A percentile compares a stretch with the other conserved stretches of the same genome.
Conservation (phyloP, 2,329 filamentous ascomycete genomes). For the Fusarium lateritium region DNA sequence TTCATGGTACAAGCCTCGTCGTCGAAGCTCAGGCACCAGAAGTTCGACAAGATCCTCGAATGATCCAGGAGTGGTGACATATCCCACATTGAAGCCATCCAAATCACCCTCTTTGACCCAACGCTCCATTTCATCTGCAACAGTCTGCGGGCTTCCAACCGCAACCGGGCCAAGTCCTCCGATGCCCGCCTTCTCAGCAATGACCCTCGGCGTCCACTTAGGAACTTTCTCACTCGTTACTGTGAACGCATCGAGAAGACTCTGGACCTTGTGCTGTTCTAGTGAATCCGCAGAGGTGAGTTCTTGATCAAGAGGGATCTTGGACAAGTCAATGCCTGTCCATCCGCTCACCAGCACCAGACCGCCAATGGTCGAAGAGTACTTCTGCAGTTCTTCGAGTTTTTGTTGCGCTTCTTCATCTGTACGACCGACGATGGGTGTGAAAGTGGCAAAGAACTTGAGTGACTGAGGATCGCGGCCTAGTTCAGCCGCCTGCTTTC, state of each 20-base stretch:
- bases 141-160: slow-evolving; percentile 57
- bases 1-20: slow-evolving; percentile 50
- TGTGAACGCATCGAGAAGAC: slow-evolving; percentile 64
- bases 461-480: slow-evolving; percentile 70
- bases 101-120: slow-evolving; percentile 62
- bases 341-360: slow-evolving; percentile 70
- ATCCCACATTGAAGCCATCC: slow-evolving; percentile 59
- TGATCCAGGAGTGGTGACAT: slow-evolving; percentile 59
- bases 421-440: slow-evolving; percentile 64
- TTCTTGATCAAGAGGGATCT: slow-evolving; percentile 70
- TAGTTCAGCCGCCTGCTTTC: slow-evolving; percentile 63
- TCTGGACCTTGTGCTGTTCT: slow-evolving; percentile 67
- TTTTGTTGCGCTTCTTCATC: slow-evolving; percentile 69
- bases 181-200: slow-evolving; percentile 60
- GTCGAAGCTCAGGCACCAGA: slow-evolving; percentile 50
- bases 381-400: slow-evolving; percentile 64
- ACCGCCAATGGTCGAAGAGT: slow-evolving; percentile 68
- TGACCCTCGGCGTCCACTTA: slow-evolving; percentile 61
- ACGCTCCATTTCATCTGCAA: slow-evolving; percentile 61
- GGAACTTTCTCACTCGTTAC: slow-evolving; percentile 61
- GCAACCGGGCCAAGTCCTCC: slow-evolving; percentile 57
- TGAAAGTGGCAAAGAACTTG: slow-evolving; percentile 69
- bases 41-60: slow-evolving; percentile 54
- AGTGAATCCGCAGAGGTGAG: slow-evolving; percentile 68
- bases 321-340: slow-evolving; percentile 73